Conservation (phyloP, 1,284 basidiomycete genomes). For the Trametes pubescens region DNA sequence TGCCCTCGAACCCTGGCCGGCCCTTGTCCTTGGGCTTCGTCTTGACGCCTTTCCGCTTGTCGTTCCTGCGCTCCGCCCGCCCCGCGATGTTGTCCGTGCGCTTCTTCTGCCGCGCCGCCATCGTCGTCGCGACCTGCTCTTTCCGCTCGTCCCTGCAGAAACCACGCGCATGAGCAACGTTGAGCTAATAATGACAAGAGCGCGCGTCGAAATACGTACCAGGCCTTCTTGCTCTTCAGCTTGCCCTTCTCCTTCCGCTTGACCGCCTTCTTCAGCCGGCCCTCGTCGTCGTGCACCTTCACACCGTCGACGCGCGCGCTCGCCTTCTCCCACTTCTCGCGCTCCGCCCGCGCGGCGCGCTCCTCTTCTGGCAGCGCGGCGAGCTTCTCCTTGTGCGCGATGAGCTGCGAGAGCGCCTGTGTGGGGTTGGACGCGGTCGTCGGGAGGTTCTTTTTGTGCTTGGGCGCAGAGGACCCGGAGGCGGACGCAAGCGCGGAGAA, state of each 20-base stretch:
- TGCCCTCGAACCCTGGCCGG: constrained; percentile 85
- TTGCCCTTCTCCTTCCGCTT: constrained; percentile 93
- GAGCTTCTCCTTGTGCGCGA: constrained; percentile 77
- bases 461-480: constrained; percentile 43
- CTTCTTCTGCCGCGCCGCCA: constrained; percentile 89
- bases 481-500: constrained; percentile 70
- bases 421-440: constrained; percentile 81
- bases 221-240: constrained; percentile 80
- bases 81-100: constrained; percentile 87
- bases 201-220: constrained; percentile 60
- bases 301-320: constrained; percentile 84
- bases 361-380: constrained; percentile 81
- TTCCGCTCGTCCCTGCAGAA: constrained; percentile 82
- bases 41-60: constrained; percentile 74
- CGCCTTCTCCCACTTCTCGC: constrained; percentile 88
- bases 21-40: constrained; percentile 65
- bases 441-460: constrained; percentile 60
- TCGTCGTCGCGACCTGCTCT: constrained; percentile 72
- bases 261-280: constrained; percentile 85
- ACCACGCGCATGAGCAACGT: too few relatives aligned
- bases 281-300: constrained; percentile 88
- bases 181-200: neutral
- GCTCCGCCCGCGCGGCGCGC: constrained; percentile 78
- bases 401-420: constrained; percentile 84
- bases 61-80: constrained; percentile 80